Evolutionary conservation across 768 basidiomycete genomes (phyloP).

Genomic region (Xerocomus spinulosus): DNA sequence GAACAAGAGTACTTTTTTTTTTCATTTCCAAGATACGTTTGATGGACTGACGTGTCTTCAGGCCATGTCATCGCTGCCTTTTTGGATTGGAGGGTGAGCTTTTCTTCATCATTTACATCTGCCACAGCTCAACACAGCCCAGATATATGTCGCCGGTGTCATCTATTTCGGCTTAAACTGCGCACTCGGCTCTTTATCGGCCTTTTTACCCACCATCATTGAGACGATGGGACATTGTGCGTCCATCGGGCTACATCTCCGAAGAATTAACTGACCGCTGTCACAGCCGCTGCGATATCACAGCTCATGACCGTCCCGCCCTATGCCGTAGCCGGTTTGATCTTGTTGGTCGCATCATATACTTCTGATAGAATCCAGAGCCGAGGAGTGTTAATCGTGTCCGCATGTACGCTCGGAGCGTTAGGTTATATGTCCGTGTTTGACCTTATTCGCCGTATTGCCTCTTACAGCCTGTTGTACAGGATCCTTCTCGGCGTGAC

Average conservation of each 20-base stretch:
- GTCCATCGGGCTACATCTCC: constrained; percentile 4
- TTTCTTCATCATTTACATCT: background rate
- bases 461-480: background rate
- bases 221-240: constrained; percentile 45
- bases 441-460: background rate
- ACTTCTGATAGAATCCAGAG: constrained; percentile 41
- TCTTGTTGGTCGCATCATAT: constrained; percentile 36
- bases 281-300: constrained; percentile 38
- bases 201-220: constrained; percentile 55
- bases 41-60: constrained; percentile 13
- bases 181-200: constrained; percentile 46
- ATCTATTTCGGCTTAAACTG: constrained; percentile 47
- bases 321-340: constrained; percentile 40
- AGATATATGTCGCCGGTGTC: constrained; percentile 45
- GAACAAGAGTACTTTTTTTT: constrained; percentile 32
- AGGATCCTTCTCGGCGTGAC: constrained; percentile 34
- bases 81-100: constrained; percentile 41
- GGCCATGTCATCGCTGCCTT: constrained; percentile 43
- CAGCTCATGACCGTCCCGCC: constrained; percentile 54
- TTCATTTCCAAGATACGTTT: background rate
- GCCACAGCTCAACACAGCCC: constrained; percentile 4
- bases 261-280: background rate
- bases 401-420: constrained; percentile 31
- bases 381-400: constrained; percentile 36
- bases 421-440: constrained; percentile 39